Evolutionary conservation across 2,329 filamentous ascomycete species (phyloP), one percentile per base, ranked within the genome.

Genomic region (Phyllosticta ampelicida): DNA sequence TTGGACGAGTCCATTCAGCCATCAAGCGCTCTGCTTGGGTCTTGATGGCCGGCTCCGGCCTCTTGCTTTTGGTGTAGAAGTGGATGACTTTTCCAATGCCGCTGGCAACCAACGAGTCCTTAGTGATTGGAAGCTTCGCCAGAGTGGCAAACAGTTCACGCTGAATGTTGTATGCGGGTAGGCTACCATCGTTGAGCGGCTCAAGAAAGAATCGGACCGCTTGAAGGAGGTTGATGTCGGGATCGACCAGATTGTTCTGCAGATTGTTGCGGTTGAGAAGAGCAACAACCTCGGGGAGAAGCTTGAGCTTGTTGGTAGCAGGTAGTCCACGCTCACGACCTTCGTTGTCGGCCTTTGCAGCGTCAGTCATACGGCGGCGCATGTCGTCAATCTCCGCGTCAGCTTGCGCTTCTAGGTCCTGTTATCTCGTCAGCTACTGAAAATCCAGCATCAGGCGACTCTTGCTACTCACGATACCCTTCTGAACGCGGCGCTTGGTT

Each of bases 161-260:
- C 75, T 99, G 94, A 64, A 99, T 97, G 70, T 94, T 94, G 76
- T 96, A 99, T 28, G 94, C 92, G 0, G 94, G 94, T 54, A 99
- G 80, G 61, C 89, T 92, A 59, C 92, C 94, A 69, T 97, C 92
- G 66, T 92, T 90, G 51, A 97, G 81, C 0, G 94, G 94, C 71
- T 99, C 94, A 20, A 99, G 82, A 80, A 97, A 97, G 80, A 95
- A 97, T 69, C 92, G 90, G 67, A 99, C 90, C 13, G 91, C 89
- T 73, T 95, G 90, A 48, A 99, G 78, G 62, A 99, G 87, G 75
- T 97, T 96, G 68, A 87, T 95, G 68, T 99, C 94, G 0, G 92
- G 92, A 64, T 96, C 92, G 48, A 96, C 84, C 54, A 97, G 85
- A 28, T 88, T 87, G 64, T 89, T 80, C 68, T 88, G 89, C 26